Evolutionary conservation across 768 basidiomycete genomes (phyloP), one percentile per base, ranked within the genome.

Genomic region (Tylopilus plumbeoviolaceoides): DNA sequence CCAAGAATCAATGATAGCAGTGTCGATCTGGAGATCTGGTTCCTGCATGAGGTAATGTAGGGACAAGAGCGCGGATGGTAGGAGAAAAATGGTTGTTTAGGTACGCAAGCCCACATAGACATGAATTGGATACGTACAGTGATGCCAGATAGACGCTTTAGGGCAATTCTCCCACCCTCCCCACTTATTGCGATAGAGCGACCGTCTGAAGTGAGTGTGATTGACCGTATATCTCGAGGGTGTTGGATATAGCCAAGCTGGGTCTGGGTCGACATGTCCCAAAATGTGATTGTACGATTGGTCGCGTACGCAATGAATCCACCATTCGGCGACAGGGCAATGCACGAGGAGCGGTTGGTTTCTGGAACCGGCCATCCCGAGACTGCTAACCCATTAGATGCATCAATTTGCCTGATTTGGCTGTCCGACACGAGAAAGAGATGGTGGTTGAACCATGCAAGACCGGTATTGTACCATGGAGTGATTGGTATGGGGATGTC

Each of bases 391-490:
- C 50, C 54, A 0, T 28, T 48, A 5, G 20, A 38, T 14, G 39
- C 23, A 1, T 55, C 43, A 15, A 55, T 6, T 36, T 18, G 27
- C 17, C 35, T 48, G 30, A 55, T 51, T 33, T 18, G n/a, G 8
- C n/a, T 2, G 0, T 17, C 7, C 7, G 50, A 39, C 9, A 49
- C 5, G 12, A 51, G 27, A 4, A 53, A 28, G 21, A 59, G 35
- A 1, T 57, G 25, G 10, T 44, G 7, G 18, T 23, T 30, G 3
- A 7, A 40, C 57, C 57, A 58, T 17, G 44, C 10, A 5, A 59
- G 53, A 42, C 54, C 48, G 1, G 27, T 3, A 33, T 54, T 58
- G 36, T 5, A 15, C 1, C 0, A 4, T 1, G 30, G 28, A 18
- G 18, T 14, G 0, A 53, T 42, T 6, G 8, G 0, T 2, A 42